Evolutionary conservation across 805 yeast genomes (phyloP), one percentile per base, ranked within the genome.

Genomic region (Wickerhamiella domercqiae): DNA sequence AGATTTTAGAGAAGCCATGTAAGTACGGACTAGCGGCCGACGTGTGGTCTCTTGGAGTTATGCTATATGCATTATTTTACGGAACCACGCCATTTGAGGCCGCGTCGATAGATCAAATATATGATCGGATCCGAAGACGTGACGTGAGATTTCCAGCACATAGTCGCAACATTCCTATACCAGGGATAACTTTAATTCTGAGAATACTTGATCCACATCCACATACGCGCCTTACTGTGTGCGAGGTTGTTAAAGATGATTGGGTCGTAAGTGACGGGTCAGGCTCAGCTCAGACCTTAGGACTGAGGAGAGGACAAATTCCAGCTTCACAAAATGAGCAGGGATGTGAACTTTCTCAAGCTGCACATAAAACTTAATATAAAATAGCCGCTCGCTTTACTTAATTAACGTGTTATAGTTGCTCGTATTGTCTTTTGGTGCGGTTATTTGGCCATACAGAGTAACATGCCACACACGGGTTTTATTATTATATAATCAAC

Each of bases 61-160:
- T 87, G 82, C 67, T 86, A 66, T 90, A 77, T 54, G 94, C 96
- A 5, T 67, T 87, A 56, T 63, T 90, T 37, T 66, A 78, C 41
- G 97, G 97, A 17, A 81, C 80, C 55, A 95, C 97, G 14, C 96
- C 97, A 1, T 87, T 90, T 61, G 97, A 90, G 60, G 80, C 94
- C 16, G 80, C 80, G 52, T 93, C 80, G 55, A 94, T 87, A 29
- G 75, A 80, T 47, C 71, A 77, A 38, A 86, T 90, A 43, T 87
- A 87, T 60, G 87, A 79, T 52, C 71, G 94, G 57, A 87, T 87
- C 52, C 79, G 80, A 55, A 66, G 68, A 37, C 73, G 76, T 40
- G 93, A 84, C 41, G 83, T 76, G 54, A 57, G 60, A 28, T 87
- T 84, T 57, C 96, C 96, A 15, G 64, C 62, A 15, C 76, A 72